Conservation (phyloP, 2,329 filamentous ascomycete species). For the Herpotrichia juniperi region DNA sequence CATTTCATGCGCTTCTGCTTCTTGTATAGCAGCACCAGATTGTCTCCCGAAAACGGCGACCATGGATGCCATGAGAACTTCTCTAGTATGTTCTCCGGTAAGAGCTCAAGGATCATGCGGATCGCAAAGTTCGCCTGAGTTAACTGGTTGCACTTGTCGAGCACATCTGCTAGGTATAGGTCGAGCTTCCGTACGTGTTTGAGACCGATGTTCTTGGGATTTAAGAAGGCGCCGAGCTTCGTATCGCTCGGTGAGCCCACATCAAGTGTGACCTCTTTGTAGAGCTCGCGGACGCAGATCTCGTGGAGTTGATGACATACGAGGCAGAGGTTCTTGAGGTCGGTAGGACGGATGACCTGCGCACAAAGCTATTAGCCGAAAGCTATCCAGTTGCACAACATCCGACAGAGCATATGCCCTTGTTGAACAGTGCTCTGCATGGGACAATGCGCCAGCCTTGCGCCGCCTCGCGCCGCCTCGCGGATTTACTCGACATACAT, state of each 20-base stretch:
- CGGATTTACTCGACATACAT: conserved; percentile 32
- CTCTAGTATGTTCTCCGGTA: conserved; percentile 56
- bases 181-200: conserved; percentile 53
- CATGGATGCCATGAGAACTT: conserved; percentile 59
- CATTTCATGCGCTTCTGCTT: conserved; percentile 57
- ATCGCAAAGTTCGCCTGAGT: conserved; percentile 55
- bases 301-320: conserved; percentile 54
- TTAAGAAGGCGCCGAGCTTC: conserved; percentile 53
- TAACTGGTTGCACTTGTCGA: conserved; percentile 52
- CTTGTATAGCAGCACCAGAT: conserved; percentile 54
- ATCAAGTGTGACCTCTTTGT: conserved; percentile 54
- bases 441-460: not conserved
- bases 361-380: not conserved
- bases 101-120: conserved; percentile 55
- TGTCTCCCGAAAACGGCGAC: conserved; percentile 55
- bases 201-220: conserved; percentile 55
- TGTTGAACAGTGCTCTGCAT: not conserved
- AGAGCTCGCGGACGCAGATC: conserved; percentile 53
- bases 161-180: conserved; percentile 52
- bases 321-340: conserved; percentile 56
- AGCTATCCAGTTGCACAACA: not conserved
- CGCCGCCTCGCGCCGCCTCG: not conserved
- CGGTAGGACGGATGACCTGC: conserved; percentile 53
- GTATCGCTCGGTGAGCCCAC: conserved; percentile 53
- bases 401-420: not conserved